phyloP scores from a whole-genome alignment of 2,329 filamentous ascomycete genomes.

The Trichophaea hybrida region DNA sequence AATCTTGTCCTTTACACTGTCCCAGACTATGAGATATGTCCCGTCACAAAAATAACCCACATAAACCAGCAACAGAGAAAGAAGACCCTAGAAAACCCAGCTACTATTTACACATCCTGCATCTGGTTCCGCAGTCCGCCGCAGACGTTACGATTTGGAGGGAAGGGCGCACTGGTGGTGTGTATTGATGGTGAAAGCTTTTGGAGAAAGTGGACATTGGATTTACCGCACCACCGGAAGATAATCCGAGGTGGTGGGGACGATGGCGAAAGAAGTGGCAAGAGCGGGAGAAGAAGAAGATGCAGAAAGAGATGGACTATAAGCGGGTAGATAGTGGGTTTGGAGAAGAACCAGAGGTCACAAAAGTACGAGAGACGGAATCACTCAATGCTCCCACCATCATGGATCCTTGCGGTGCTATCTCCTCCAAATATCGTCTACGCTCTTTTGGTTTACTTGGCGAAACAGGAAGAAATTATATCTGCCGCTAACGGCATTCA shows the following conservation, averaged over 20 bases:
- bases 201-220: slow-evolving; percentile 17
- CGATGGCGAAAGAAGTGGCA: slow-evolving; percentile 4
- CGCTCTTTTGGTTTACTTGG: neutral
- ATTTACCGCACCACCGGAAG: slow-evolving; percentile 9
- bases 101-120: slow-evolving; percentile 13
- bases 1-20: slow-evolving; percentile 10
- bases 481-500: neutral
- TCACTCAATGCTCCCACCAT: slow-evolving; percentile 19
- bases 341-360: neutral
- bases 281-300: neutral
- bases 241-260: neutral
- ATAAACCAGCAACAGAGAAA: neutral
- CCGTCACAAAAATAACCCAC: neutral
- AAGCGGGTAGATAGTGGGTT: slow-evolving; percentile 15
- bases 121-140: slow-evolving; percentile 10
- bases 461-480: slow-evolving; percentile 15
- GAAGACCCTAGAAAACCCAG: slow-evolving; percentile 12
- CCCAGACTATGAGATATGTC: slow-evolving; percentile 10
- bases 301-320: neutral
- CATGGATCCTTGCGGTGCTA: slow-evolving; percentile 18
- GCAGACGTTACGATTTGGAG: slow-evolving; percentile 14
- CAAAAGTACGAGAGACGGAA: neutral
- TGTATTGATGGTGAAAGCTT: slow-evolving; percentile 13
- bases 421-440: slow-evolving; percentile 12
- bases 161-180: slow-evolving; percentile 10